Evolutionary conservation across 768 basidiomycete species (phyloP).

Genomic region (Tylopilus subfusipes): DNA sequence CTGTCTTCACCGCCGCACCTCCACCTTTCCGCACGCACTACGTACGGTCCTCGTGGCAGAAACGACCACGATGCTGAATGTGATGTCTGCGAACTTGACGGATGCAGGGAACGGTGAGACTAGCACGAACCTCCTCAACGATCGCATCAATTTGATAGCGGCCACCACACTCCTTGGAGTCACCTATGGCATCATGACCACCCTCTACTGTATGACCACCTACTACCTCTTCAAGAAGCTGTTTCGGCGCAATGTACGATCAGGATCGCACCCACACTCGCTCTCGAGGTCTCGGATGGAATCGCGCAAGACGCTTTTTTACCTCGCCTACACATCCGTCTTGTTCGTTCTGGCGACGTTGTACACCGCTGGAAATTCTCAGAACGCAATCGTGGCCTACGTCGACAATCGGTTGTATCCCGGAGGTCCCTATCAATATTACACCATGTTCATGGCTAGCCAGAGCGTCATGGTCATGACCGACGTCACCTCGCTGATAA

Average conservation of each 20-base stretch:
- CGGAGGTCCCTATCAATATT: conserved; percentile 26
- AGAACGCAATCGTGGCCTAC: conserved; percentile 27
- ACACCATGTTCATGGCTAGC: conserved; percentile 22
- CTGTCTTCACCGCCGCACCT: conserved; percentile 6
- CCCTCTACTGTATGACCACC: conserved; percentile 19
- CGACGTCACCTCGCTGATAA: conserved; percentile 22
- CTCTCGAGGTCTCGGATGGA: background rate
- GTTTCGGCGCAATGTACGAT: conserved; percentile 2
- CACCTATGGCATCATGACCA: conserved; percentile 20
- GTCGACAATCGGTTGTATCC: conserved; percentile 29
- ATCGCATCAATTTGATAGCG: conserved; percentile 24
- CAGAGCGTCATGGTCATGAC: conserved; percentile 23
- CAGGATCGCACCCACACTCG: conserved; percentile 5
- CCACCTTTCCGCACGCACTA: conserved; percentile 3
- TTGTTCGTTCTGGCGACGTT: conserved; percentile 29
- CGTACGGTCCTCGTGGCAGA: conserved; percentile 4
- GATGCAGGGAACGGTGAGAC: conserved; percentile 2
- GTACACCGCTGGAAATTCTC: conserved; percentile 28
- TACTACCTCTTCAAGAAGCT: conserved; percentile 22
- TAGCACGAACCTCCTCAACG: conserved; percentile 10
- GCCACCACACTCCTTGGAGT: conserved; percentile 24
- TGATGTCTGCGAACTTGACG: conserved; percentile 8
- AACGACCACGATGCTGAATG: conserved; percentile 6
- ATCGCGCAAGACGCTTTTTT: conserved; percentile 23
- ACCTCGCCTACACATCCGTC: conserved; percentile 24